Conservation (phyloP, 768 basidiomycete genomes). For the Pluteus cervinus region DNA sequence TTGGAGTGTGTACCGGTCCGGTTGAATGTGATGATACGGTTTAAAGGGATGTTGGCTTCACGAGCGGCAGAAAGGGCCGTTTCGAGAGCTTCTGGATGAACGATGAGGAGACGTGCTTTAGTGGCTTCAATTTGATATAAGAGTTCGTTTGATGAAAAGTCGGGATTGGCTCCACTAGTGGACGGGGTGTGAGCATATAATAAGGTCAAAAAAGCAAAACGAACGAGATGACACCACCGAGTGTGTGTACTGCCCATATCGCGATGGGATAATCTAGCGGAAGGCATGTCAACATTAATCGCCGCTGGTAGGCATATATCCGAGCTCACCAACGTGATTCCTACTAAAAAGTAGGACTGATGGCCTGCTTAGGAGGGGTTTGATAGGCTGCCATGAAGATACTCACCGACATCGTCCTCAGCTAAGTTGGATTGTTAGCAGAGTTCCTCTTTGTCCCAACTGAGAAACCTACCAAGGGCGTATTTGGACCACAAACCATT, state of each 20-base stretch:
- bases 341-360: slow-evolving; percentile 60
- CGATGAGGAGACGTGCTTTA: slow-evolving; percentile 41
- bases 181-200: slow-evolving; percentile 1
- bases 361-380: not conserved
- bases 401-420: slow-evolving; percentile 46
- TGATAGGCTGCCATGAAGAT: not conserved
- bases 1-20: slow-evolving; percentile 9
- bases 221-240: slow-evolving; percentile 54
- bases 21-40: slow-evolving; percentile 41
- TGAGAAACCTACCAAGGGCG: slow-evolving; percentile 30
- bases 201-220: not conserved
- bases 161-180: slow-evolving; percentile 55
- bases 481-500: slow-evolving; percentile 37
- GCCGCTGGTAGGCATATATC: not conserved
- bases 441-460: not conserved
- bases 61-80: slow-evolving; percentile 37
- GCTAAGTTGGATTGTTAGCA: slow-evolving; percentile 2
- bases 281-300: not conserved
- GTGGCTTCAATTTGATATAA: slow-evolving; percentile 47
- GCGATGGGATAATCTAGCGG: slow-evolving; percentile 46
- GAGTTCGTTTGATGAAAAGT: slow-evolving; percentile 47
- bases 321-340: slow-evolving; percentile 53
- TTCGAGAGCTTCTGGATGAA: slow-evolving; percentile 37
- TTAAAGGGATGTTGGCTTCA: slow-evolving; percentile 27
- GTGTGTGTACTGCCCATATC: slow-evolving; percentile 49